Evolutionary conservation across 1,284 basidiomycete genomes (phyloP).

Genomic region (Ustilago hordei): DNA sequence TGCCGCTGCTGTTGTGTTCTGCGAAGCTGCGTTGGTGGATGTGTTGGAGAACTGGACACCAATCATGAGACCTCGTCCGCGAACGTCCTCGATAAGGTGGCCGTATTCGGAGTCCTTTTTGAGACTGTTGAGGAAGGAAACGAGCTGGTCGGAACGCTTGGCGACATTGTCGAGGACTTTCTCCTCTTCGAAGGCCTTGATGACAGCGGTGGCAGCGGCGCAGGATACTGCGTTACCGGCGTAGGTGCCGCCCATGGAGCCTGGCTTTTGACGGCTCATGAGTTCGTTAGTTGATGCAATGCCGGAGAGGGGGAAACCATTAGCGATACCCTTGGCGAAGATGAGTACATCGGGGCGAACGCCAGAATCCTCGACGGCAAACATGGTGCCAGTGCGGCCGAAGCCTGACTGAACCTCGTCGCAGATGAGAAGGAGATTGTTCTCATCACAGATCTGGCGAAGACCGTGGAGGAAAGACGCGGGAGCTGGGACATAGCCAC

Average conservation of each 20-base stretch:
- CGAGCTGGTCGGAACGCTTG: constrained; percentile 56
- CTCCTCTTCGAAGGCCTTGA: constrained; percentile 62
- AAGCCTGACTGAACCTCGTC: constrained; percentile 91
- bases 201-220: constrained; percentile 60
- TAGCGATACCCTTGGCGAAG: constrained; percentile 93
- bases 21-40: constrained; percentile 14
- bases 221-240: constrained; percentile 66
- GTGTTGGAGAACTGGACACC: constrained; percentile 60
- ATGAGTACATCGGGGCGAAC: constrained; percentile 88
- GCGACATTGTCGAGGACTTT: constrained; percentile 64
- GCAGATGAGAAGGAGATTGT: constrained; percentile 90
- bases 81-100: constrained; percentile 63
- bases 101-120: constrained; percentile 46
- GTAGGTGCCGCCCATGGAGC: constrained; percentile 77
- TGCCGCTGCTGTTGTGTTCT: constrained; percentile 26
- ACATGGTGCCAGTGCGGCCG: constrained; percentile 67
- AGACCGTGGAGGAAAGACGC: constrained; percentile 82
- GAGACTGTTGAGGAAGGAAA: constrained; percentile 51
- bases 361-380: constrained; percentile 80
- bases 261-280: constrained; percentile 82
- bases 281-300: constrained; percentile 84
- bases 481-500: constrained; percentile 90
- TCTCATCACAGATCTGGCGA: constrained; percentile 84
- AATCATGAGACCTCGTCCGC: constrained; percentile 65
- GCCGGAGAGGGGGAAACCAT: constrained; percentile 91